A percentile compares a stretch with the other conserved stretches of the same genome.
phyloP scores from a whole-genome alignment of 73 alveolate genomes.

The Halteria grandinella region DNA sequence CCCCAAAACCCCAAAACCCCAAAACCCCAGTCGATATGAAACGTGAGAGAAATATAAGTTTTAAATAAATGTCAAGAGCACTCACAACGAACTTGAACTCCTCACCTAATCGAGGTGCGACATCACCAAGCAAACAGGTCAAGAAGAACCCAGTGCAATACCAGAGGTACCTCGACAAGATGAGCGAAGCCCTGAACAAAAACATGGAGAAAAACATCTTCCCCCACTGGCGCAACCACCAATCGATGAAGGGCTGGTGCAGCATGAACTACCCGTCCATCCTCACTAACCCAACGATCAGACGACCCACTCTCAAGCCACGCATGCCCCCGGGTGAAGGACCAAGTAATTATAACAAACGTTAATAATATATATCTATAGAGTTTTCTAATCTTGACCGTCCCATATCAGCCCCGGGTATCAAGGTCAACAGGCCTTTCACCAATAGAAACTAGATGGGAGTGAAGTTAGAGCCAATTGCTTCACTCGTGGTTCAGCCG shows the following conservation, averaged over 20 bases:
- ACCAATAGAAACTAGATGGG: conserved; percentile 21
- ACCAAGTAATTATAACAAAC: not conserved
- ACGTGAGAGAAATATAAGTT: too few species aligned
- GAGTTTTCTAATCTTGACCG: conserved; percentile 32
- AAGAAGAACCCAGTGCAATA: conserved; percentile 6
- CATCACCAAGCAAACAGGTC: too few species aligned
- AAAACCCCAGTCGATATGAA: too few species aligned
- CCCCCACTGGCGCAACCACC: conserved; percentile 70
- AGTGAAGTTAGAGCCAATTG: too few species aligned
- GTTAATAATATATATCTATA: not conserved
- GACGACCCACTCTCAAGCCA: conserved; percentile 12
- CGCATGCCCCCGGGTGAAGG: not conserved
- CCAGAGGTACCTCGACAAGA: conserved; percentile 58
- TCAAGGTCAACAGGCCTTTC: conserved; percentile 24
- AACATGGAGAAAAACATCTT: conserved; percentile 44
- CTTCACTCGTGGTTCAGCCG: too few species aligned
- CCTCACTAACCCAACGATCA: conserved; percentile 37
- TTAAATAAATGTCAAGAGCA: too few species aligned
- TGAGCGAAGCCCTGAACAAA: conserved; percentile 69
- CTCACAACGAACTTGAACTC: too few species aligned
- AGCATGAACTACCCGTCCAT: conserved; percentile 71
- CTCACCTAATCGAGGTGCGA: too few species aligned
- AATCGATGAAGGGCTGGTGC: conserved; percentile 70
- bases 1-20: too few species aligned
- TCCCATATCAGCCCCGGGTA: conserved; percentile 49